These are phyloP conservation scores for Picea mariana DNA, from an alignment of 83 land plant species.

Conservation along the genomic window DNA sequence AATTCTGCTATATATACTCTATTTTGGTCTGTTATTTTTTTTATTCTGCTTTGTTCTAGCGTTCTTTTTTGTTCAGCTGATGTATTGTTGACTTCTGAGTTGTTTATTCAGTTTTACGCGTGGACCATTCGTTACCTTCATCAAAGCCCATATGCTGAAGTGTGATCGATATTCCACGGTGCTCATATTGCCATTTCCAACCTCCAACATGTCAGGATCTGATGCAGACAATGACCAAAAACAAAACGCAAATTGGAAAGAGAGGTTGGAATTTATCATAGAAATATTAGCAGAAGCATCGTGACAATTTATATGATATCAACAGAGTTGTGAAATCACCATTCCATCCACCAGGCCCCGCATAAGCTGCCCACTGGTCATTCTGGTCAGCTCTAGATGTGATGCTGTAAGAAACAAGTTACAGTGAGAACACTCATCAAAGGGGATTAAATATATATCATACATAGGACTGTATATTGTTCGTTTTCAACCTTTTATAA, in stretches of 20 bases:
- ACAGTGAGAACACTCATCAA: too few relatives aligned
- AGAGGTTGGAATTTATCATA: not conserved
- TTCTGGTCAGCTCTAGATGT: slow-evolving; percentile 34
- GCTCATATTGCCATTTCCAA: slow-evolving; percentile 91
- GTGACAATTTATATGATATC: not conserved
- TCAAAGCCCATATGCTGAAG: slow-evolving; percentile 89
- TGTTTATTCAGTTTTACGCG: not conserved
- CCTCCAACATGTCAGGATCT: slow-evolving; percentile 97
- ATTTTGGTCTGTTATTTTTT: too few relatives aligned
- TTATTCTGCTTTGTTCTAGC: too few relatives aligned
- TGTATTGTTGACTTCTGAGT: too few relatives aligned
- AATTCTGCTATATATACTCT: too few relatives aligned
- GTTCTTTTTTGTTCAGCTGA: too few relatives aligned
- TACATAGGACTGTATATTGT: too few relatives aligned
- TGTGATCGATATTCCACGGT: slow-evolving; percentile 72
- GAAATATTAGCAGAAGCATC: not conserved
- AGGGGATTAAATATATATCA: too few relatives aligned
- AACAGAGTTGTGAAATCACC: slow-evolving; percentile 19
- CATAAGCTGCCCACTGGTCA: slow-evolving; percentile 43
- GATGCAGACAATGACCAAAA: not conserved
- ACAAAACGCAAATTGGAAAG: not conserved
- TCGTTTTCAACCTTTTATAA: not conserved
- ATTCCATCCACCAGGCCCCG: slow-evolving; percentile 60
- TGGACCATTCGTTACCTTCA: slow-evolving; percentile 41
- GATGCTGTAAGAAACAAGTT: slow-evolving; percentile 25